Base-by-base conservation (phyloP, 1,139 yeast genomes). In the Diutina siamensis region DNA sequence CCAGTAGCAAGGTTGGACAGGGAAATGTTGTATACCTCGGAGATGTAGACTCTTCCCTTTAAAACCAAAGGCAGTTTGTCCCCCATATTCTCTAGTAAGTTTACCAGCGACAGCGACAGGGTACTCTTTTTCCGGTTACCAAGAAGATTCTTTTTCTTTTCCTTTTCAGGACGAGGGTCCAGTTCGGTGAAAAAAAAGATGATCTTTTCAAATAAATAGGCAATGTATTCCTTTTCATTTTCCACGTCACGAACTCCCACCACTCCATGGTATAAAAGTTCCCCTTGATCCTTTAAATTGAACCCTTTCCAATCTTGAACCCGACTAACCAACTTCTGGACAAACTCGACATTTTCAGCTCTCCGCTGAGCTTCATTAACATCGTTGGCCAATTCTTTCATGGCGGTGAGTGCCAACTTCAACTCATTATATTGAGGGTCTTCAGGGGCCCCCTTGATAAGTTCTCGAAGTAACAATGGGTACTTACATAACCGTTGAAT, bases 281-380 rank as follows among this genome's bases (percentile, higher is more conserved):
- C 94, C 27, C 99, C 98, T 62, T 88, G 87, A 53, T 81, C 85
- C 50, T 72, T 74, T 46, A 85, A 68, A 51, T 80, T 80, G 62
- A 87, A 89, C n/a, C 97, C 97, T 54, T 89, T 78, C 98, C 98
- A 92, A 62, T 89, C 94, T 38, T 74, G 70, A 12, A 89, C 94
- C 49, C 92, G 73, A 38, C 78, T 84, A 47, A 75, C 72, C 42
- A 92, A 69, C 47, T 81, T 83, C 53, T 76, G 78, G 44, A 85
- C 71, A 44, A 78, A 74, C 49, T 80, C 84, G 44, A 80, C 76
- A 61, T 92, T 94, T 60, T 92, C 98, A 1, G 94, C 83, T 53
- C 88, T 72, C 62, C 99, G 76, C 64, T 89, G 96, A 12, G 95
- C 89, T 61, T 92, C 98, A 64, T 92, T 92, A 34, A 92, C 94